These are phyloP conservation scores for Physcomitrium patens DNA, from an alignment of 225 moss, liverwort and hornwort species.

Conservation along the genomic window DNA sequence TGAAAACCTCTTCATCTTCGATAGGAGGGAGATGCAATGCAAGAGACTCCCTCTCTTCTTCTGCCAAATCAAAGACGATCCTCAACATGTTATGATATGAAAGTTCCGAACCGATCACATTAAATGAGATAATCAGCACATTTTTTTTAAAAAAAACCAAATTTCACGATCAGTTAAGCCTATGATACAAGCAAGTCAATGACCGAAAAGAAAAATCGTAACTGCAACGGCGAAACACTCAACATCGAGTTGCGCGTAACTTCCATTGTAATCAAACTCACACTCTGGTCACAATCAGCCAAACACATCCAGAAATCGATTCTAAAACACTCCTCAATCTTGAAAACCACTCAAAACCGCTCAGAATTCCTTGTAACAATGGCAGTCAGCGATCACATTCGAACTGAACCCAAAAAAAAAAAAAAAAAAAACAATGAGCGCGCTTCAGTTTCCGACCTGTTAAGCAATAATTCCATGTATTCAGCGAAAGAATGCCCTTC, in stretches of 20 bases:
- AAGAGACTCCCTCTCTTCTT: slow-evolving; percentile 81
- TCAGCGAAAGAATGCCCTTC: slow-evolving; percentile 67
- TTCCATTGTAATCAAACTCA: slow-evolving; percentile 31
- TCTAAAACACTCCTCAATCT: slow-evolving; percentile 17
- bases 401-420: too few species aligned
- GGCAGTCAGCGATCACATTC: background rate
- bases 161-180: slow-evolving; percentile 2
- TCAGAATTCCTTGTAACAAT: slow-evolving; percentile 2
- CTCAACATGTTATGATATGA: slow-evolving; percentile 15
- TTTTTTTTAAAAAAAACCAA: background rate
- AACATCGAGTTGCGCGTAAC: slow-evolving; percentile 29
- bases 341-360: slow-evolving; percentile 18
- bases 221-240: slow-evolving; percentile 37
- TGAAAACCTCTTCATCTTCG: slow-evolving; percentile 66
- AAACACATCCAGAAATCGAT: slow-evolving; percentile 19
- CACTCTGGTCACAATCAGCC: slow-evolving; percentile 13
- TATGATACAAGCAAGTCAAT: slow-evolving; percentile 16
- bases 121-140: background rate
- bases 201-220: slow-evolving; percentile 26
- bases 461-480: slow-evolving; percentile 84
- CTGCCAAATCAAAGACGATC: slow-evolving; percentile 39
- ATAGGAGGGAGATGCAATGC: slow-evolving; percentile 69
- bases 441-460: slow-evolving; percentile 47
- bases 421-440: background rate
- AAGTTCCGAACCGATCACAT: slow-evolving; percentile 13